A percentile compares a stretch with the other conserved stretches of the same genome.
Conservation (phyloP, 179 eudicot genomes). For the Beta macrorhiza region DNA sequence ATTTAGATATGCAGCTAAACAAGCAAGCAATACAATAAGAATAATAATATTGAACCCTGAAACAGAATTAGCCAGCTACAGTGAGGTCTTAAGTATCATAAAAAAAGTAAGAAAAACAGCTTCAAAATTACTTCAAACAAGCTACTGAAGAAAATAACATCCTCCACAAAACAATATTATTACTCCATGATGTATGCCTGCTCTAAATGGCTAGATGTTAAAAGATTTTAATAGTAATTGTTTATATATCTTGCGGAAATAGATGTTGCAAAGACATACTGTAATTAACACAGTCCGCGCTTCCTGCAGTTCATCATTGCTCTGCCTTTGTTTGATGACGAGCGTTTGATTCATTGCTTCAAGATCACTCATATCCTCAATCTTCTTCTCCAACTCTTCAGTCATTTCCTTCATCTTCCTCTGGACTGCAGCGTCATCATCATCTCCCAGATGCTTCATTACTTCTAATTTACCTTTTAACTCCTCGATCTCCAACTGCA, state of each 20-base stretch:
- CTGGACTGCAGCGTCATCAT: constrained; percentile 65
- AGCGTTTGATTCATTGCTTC: constrained; percentile 59
- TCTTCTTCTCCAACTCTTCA: constrained; percentile 49
- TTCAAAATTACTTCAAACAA: not conserved
- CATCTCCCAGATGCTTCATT: constrained; percentile 69
- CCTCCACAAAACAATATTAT: not conserved
- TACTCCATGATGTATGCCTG: not conserved
- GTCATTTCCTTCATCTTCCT: constrained; percentile 51
- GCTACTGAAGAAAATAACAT: not conserved
- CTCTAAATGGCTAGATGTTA: not conserved
- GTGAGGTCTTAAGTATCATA: not conserved
- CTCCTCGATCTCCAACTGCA: constrained; percentile 81
- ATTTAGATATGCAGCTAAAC: not conserved
- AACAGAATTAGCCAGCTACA: constrained; percentile 34
- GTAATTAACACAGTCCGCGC: constrained; percentile 64
- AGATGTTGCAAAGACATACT: constrained; percentile 41
- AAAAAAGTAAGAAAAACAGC: not conserved
- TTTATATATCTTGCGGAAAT: not conserved
- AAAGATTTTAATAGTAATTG: not conserved
- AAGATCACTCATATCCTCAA: constrained; percentile 43
- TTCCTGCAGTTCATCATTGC: constrained; percentile 80
- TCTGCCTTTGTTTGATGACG: constrained; percentile 54
- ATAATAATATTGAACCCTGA: not conserved
- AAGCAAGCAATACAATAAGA: constrained; percentile 8
- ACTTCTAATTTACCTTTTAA: constrained; percentile 73